Percentiles rank a stretch among this genome's conserved stretches.
These are phyloP conservation scores for Neobulgaria alba DNA, from an alignment of 2,329 filamentous ascomycete species.

Conservation along the genomic window DNA sequence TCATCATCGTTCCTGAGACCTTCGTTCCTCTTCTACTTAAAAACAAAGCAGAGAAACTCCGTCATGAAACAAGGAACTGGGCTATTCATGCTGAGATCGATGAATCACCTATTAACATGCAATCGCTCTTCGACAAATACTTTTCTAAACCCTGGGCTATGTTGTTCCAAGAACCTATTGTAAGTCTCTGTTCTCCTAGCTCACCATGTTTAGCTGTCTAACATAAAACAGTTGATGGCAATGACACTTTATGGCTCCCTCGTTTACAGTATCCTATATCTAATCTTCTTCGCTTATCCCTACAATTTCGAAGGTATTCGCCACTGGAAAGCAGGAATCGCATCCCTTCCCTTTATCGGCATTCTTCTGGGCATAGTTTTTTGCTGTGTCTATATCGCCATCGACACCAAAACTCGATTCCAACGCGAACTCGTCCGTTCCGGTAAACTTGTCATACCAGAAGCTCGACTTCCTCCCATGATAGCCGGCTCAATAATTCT, in stretches of 20 bases:
- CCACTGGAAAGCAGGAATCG: constrained; percentile 31
- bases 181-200: too few species aligned
- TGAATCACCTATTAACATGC: constrained; percentile 14
- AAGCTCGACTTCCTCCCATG: constrained; percentile 38
- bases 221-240: constrained; percentile 35
- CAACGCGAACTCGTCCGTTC: constrained; percentile 22
- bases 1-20: constrained; percentile 42
- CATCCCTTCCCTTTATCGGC: constrained; percentile 34
- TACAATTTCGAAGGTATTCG: constrained; percentile 38
- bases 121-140: constrained; percentile 15
- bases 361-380: constrained; percentile 31
- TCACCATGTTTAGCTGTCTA: too few species aligned
- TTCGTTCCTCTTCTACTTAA: constrained; percentile 40
- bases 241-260: constrained; percentile 27
- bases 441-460: constrained; percentile 30
- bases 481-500: constrained; percentile 36
- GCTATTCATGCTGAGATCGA: constrained; percentile 12
- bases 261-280: constrained; percentile 15
- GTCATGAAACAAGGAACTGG: constrained; percentile 28
- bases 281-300: constrained; percentile 35
- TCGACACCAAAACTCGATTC: constrained; percentile 29
- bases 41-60: constrained; percentile 36
- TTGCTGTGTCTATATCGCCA: constrained; percentile 20
- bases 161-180: constrained; percentile 11
- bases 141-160: constrained; percentile 9